Percentiles rank a stretch among this genome's conserved stretches.
Conservation (phyloP, 202 grass and related monocot genomes). For the Musa balbisiana region DNA sequence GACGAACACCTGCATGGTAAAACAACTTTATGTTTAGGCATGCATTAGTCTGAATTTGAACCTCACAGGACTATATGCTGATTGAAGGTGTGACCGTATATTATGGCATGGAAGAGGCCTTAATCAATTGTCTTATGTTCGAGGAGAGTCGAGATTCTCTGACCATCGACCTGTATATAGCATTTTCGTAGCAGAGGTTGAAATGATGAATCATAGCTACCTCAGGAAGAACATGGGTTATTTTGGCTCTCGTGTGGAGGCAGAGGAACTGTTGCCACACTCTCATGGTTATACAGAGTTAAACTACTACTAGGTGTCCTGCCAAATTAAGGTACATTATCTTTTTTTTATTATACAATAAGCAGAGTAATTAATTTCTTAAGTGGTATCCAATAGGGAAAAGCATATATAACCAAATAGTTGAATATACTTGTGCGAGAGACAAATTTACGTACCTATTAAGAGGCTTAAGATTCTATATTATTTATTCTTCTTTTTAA, state of each 20-base stretch:
- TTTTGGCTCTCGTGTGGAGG: constrained; percentile 57
- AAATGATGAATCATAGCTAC: constrained; percentile 46
- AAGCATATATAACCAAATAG: neutral
- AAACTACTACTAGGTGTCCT: constrained; percentile 52
- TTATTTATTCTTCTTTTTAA: neutral
- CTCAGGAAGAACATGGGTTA: constrained; percentile 37
- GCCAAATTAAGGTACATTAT: neutral
- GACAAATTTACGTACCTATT: neutral
- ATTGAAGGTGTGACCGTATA: constrained; percentile 90
- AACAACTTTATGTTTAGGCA: constrained; percentile 1
- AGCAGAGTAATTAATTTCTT: neutral
- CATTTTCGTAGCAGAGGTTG: constrained; percentile 78
- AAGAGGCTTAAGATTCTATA: neutral
- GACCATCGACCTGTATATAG: constrained; percentile 91
- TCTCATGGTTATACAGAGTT: constrained; percentile 67
- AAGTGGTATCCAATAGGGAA: neutral
- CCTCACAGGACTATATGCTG: constrained; percentile 17
- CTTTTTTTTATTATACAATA: neutral
- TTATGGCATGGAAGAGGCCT: constrained; percentile 85
- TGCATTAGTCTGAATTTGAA: neutral
- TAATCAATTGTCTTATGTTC: constrained; percentile 73
- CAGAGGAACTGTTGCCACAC: constrained; percentile 58
- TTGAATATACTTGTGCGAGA: neutral
- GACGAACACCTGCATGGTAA: constrained; percentile 87
- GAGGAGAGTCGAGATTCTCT: constrained; percentile 86